Evolutionary conservation across 208 protist genomes (phyloP).

Genomic region (Wallacemonas collosoma): DNA sequence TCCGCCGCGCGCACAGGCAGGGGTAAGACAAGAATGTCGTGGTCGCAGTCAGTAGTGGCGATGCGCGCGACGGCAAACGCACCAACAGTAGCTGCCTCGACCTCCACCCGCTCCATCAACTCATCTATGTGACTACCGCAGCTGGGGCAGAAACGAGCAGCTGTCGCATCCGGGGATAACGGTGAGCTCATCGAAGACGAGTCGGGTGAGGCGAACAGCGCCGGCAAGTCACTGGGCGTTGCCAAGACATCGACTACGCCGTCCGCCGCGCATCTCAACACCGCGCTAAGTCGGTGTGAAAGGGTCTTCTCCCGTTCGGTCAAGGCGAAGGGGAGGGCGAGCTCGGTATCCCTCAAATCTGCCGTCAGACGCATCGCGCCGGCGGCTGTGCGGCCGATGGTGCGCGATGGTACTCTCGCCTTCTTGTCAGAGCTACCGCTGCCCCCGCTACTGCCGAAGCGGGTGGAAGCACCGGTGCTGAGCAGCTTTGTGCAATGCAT

Average conservation of each 20-base stretch:
- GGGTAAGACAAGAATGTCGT: conserved; percentile 3
- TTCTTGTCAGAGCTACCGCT: too few relatives aligned
- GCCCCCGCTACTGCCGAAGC: too few relatives aligned
- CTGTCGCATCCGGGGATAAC: neutral
- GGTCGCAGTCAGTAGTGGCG: too few relatives aligned
- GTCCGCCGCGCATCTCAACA: conserved; percentile 8
- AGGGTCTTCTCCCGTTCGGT: neutral
- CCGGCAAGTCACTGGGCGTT: neutral
- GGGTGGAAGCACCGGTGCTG: neutral
- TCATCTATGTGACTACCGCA: neutral
- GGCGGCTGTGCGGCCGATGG: too few relatives aligned
- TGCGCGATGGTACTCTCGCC: too few relatives aligned
- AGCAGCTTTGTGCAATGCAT: conserved; percentile 8
- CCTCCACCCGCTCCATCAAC: conserved; percentile 10
- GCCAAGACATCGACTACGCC: conserved; percentile 8
- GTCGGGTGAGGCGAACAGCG: neutral
- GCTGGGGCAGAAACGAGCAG: neutral
- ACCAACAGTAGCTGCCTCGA: neutral
- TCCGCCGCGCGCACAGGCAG: conserved; percentile 9
- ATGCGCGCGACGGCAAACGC: conserved; percentile 3
- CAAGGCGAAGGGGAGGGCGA: conserved; percentile 1
- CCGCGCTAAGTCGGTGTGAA: neutral
- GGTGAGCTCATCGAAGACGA: neutral
- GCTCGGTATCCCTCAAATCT: neutral
- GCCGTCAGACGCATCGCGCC: neutral